A percentile compares a stretch with the other conserved stretches of the same genome.
These are phyloP conservation scores for Tylopilus sp. DNA, from an alignment of 1,284 basidiomycete species.

Conservation along the genomic window DNA sequence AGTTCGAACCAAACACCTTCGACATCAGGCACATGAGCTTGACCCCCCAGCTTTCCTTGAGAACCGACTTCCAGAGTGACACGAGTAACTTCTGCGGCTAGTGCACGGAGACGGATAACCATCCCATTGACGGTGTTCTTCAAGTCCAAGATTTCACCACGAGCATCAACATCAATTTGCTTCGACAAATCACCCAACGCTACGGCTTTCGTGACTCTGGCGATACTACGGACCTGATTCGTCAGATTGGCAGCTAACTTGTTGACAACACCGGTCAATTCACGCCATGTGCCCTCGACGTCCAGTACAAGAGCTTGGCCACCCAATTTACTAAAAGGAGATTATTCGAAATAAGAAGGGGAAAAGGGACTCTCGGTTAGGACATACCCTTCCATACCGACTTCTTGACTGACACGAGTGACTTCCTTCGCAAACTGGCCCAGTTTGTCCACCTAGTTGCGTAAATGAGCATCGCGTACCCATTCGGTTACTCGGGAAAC, in stretches of 20 bases:
- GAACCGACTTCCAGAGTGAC: conserved; percentile 93
- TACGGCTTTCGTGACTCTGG: conserved; percentile 96
- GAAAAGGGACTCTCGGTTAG: not conserved
- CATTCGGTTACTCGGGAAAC: conserved; percentile 11
- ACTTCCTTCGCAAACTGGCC: conserved; percentile 81
- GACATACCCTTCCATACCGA: conserved; percentile 81
- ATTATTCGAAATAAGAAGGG: conserved; percentile 11
- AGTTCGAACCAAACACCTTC: conserved; percentile 94
- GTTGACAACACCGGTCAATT: conserved; percentile 87
- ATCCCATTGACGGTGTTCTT: conserved; percentile 99
- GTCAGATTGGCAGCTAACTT: conserved; percentile 93
- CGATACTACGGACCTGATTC: conserved; percentile 91
- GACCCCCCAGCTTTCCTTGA: conserved; percentile 86
- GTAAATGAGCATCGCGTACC: conserved; percentile 10
- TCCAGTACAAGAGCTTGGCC: conserved; percentile 90
- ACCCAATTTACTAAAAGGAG: conserved; percentile 64
- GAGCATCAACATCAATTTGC: conserved; percentile 95
- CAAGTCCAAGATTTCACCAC: conserved; percentile 93
- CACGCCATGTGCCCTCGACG: conserved; percentile 92
- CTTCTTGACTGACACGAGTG: conserved; percentile 85
- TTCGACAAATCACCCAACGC: conserved; percentile 92
- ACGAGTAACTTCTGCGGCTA: conserved; percentile 94
- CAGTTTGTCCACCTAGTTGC: conserved; percentile 61
- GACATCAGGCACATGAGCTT: conserved; percentile 88
- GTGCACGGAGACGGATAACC: conserved; percentile 83